phyloP scores from a whole-genome alignment of 768 basidiomycete species.

The Amanita pallidorosea region DNA sequence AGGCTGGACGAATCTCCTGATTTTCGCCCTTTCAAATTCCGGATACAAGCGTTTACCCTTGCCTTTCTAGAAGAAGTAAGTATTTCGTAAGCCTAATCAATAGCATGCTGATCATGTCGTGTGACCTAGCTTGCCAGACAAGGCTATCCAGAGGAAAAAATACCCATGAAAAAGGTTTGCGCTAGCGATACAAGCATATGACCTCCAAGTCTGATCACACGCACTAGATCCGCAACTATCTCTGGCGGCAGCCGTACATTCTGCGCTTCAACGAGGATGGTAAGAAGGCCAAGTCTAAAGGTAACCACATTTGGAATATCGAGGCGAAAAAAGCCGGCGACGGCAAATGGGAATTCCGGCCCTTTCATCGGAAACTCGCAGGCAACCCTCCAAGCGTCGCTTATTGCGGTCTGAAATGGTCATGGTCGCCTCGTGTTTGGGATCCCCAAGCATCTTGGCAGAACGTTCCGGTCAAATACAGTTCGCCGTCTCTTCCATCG shows the following conservation, averaged over 20 bases:
- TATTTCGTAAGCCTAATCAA: slow-evolving; percentile 6
- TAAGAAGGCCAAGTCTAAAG: slow-evolving; percentile 98
- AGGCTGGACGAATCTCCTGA: slow-evolving; percentile 92
- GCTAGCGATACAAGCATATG: slow-evolving; percentile 12
- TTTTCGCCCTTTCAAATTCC: slow-evolving; percentile 98
- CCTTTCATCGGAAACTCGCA: slow-evolving; percentile 81
- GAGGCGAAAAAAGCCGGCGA: slow-evolving; percentile 80
- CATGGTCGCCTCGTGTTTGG: slow-evolving; percentile 92
- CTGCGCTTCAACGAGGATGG: slow-evolving; percentile 98
- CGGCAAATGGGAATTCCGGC: slow-evolving; percentile 77
- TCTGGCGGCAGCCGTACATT: slow-evolving; percentile 92
- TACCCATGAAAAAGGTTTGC: slow-evolving; percentile 88
- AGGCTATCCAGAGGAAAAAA: slow-evolving; percentile 88
- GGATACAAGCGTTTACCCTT: slow-evolving; percentile 96
- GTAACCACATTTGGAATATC: slow-evolving; percentile 99
- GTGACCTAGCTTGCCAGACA: slow-evolving; percentile 57
- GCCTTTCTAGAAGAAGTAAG: slow-evolving; percentile 86
- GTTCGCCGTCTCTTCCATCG: slow-evolving; percentile 68
- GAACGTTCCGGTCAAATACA: slow-evolving; percentile 70
- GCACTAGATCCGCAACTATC: slow-evolving; percentile 76
- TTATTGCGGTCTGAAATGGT: slow-evolving; percentile 72
- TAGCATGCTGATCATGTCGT: neutral
- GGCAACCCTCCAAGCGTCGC: slow-evolving; percentile 76
- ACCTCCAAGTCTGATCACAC: slow-evolving; percentile 8
- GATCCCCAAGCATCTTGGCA: slow-evolving; percentile 87